phyloP scores from a whole-genome alignment of 1,139 yeast genomes.

The Zhuliangozyma blackwelliae region DNA sequence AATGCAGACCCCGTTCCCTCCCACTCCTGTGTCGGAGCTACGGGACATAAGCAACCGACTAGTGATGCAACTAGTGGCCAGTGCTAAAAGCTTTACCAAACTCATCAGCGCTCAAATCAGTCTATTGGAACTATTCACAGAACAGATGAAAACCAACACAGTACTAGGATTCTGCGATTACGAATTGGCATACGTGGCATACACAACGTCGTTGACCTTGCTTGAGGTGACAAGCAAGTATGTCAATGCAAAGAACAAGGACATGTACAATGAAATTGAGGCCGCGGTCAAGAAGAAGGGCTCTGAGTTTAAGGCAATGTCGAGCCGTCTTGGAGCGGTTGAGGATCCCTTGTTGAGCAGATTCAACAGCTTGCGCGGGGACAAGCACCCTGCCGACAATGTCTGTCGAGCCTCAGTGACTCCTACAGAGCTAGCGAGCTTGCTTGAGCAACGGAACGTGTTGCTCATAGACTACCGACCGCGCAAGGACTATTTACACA shows the following conservation, averaged over 20 bases:
- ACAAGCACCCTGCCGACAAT: constrained; percentile 1
- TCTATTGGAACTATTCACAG: constrained; percentile 32
- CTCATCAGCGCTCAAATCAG: constrained; percentile 19
- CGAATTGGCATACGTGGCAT: constrained; percentile 33
- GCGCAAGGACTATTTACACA: constrained; percentile 50
- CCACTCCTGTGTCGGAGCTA: too few relatives aligned
- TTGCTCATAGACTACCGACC: constrained; percentile 66
- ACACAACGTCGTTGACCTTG: constrained; percentile 11
- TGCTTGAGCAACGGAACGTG: constrained; percentile 12
- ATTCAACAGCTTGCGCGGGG: constrained; percentile 13
- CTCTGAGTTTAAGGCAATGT: constrained; percentile 8
- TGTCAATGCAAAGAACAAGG: constrained; percentile 14
- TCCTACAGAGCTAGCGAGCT: constrained; percentile 5
- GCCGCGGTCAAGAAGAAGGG: constrained; percentile 19
- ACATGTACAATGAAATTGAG: constrained; percentile 18
- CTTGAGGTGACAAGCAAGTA: constrained; percentile 9
- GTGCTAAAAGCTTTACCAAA: constrained; percentile 1
- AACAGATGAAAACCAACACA: constrained; percentile 25
- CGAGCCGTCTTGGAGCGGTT: neutral
- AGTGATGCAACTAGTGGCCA: constrained; percentile 1
- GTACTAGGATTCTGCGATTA: constrained; percentile 34
- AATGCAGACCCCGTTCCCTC: too few relatives aligned
- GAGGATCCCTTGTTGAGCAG: constrained; percentile 21
- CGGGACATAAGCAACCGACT: neutral
- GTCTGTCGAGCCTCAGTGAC: too few relatives aligned